Conservation (phyloP, 495 filamentous ascomycete genomes). For the Daldinia caldariorum region DNA sequence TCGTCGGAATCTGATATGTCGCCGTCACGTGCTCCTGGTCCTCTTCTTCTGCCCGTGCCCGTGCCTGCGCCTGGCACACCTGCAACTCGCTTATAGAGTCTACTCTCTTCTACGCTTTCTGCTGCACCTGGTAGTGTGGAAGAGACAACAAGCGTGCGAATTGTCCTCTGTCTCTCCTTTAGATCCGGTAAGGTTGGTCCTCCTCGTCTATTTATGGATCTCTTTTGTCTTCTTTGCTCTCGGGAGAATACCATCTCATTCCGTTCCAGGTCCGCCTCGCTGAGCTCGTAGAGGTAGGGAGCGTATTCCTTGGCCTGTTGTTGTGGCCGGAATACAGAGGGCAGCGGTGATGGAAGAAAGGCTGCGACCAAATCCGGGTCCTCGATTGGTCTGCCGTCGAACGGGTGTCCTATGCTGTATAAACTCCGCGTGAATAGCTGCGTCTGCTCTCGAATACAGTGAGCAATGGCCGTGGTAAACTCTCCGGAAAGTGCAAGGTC, state of each 20-base stretch:
- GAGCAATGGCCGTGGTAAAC: constrained; percentile 96
- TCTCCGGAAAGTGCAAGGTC: constrained; percentile 95
- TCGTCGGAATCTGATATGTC: constrained; percentile 90
- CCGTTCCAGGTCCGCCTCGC: constrained; percentile 86
- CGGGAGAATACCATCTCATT: constrained; percentile 91
- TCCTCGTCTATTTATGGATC: constrained; percentile 91
- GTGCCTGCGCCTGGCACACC: constrained; percentile 54
- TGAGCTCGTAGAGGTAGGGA: constrained; percentile 93
- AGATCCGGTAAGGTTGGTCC: constrained; percentile 95
- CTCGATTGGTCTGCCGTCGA: constrained; percentile 92
- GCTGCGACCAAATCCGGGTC: constrained; percentile 86
- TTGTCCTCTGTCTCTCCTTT: constrained; percentile 91
- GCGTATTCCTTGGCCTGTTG: constrained; percentile 92
- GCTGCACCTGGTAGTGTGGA: constrained; percentile 89
- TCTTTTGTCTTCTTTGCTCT: constrained; percentile 92
- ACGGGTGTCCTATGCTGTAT: constrained; percentile 91
- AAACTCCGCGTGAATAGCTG: constrained; percentile 94
- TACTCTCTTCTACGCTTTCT: constrained; percentile 78
- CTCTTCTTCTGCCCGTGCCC: constrained; percentile 63
- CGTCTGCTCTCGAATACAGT: constrained; percentile 93
- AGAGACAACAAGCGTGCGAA: constrained; percentile 89
- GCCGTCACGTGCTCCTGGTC: constrained; percentile 66
- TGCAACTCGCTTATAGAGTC: constrained; percentile 76
- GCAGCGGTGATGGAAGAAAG: constrained; percentile 86
- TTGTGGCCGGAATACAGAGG: constrained; percentile 84